A percentile compares a stretch with the other conserved stretches of the same genome.
These are phyloP conservation scores for Inosperma sp. DNA, from an alignment of 768 basidiomycete species.

Conservation along the genomic window DNA sequence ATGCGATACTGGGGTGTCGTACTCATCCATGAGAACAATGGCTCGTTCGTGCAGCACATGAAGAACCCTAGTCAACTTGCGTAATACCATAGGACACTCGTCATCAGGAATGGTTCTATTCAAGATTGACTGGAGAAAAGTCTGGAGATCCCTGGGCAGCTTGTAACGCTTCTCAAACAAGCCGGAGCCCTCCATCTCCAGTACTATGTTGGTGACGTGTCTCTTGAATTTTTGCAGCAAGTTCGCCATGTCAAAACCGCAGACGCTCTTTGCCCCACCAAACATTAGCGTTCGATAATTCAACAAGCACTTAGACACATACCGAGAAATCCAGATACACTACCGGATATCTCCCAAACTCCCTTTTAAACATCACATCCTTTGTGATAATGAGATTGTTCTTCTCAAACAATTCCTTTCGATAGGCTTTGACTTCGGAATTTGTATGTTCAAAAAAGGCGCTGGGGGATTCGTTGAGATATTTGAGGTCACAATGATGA, in stretches of 20 bases:
- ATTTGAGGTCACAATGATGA: not conserved
- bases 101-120: not conserved
- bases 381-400: not conserved
- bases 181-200: not conserved
- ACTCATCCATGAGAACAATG: constrained; percentile 1
- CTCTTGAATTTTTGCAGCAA: not conserved
- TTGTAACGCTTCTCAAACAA: not conserved
- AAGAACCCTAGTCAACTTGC: not conserved
- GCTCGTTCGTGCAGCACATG: not conserved
- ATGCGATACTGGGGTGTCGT: not conserved
- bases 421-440: not conserved
- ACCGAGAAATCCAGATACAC: not conserved
- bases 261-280: not conserved
- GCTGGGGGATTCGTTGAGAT: not conserved
- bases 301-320: too few species aligned
- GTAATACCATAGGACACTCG: not conserved
- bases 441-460: not conserved
- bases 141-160: not conserved
- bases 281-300: not conserved
- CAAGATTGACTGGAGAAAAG: not conserved
- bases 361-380: not conserved
- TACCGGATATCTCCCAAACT: not conserved
- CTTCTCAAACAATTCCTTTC: not conserved
- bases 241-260: not conserved
- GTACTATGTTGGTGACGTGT: not conserved